These are phyloP conservation scores for Hyaloperonospora arabidopsidis DNA, from an alignment of 352 stramenopile genomes.

Conservation along the genomic window DNA sequence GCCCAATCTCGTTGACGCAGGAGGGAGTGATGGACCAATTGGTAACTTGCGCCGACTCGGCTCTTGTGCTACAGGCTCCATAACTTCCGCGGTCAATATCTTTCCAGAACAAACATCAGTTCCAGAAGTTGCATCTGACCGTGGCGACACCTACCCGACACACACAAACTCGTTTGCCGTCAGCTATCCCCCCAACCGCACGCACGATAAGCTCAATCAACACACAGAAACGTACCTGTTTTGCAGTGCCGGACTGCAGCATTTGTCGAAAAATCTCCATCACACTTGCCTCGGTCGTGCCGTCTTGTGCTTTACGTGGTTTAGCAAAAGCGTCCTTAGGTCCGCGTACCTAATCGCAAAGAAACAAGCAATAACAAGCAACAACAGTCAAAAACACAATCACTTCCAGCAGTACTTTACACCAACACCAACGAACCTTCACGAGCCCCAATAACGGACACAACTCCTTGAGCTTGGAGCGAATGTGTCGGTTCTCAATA, in stretches of 20 bases:
- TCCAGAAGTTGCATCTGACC: not conserved
- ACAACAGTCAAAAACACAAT: not conserved
- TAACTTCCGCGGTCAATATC: not conserved
- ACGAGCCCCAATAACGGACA: constrained; percentile 65
- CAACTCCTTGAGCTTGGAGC: constrained; percentile 48
- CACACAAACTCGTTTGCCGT: constrained; percentile 3
- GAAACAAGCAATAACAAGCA: not conserved
- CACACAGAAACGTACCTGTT: too few species aligned
- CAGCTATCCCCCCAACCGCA: too few species aligned
- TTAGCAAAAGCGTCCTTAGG: constrained; percentile 54
- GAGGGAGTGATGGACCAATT: constrained; percentile 53
- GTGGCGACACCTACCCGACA: not conserved
- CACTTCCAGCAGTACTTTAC: not conserved
- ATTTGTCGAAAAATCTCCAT: constrained; percentile 49
- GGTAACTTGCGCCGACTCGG: constrained; percentile 22
- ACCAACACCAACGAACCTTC: constrained; percentile 30
- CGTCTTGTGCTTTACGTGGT: constrained; percentile 9
- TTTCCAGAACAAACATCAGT: not conserved
- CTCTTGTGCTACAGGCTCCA: constrained; percentile 2
- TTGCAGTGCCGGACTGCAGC: constrained; percentile 10
- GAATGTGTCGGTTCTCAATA: constrained; percentile 68
- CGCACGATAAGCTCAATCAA: too few species aligned
- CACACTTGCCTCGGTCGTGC: constrained; percentile 22
- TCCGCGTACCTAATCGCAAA: constrained; percentile 28
- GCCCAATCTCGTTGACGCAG: constrained; percentile 6